Conservation (phyloP, 2,329 filamentous ascomycete species). For the Tolypocladium guangdongense region DNA sequence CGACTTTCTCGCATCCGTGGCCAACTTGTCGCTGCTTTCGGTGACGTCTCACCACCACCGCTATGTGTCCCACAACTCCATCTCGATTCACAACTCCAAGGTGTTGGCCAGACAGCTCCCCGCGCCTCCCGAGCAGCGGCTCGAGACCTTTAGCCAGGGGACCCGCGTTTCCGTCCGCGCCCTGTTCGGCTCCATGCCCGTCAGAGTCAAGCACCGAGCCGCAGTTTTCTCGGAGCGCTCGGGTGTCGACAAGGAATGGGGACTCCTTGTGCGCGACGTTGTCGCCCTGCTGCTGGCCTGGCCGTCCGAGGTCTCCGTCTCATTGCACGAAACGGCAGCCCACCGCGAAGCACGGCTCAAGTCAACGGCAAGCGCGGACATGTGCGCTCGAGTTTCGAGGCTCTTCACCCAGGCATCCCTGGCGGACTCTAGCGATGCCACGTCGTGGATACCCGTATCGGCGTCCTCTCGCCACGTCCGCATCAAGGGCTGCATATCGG, state of each 20-base stretch:
- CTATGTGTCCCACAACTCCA: constrained; percentile 49
- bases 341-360: constrained; percentile 28
- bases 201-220: constrained; percentile 72
- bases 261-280: constrained; percentile 45
- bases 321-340: constrained; percentile 38
- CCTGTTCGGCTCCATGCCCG: constrained; percentile 83
- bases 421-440: constrained; percentile 37
- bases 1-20: constrained; percentile 66
- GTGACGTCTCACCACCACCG: constrained; percentile 60
- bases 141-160: constrained; percentile 51
- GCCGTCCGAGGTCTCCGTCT: constrained; percentile 43
- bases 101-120: constrained; percentile 54
- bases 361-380: constrained; percentile 10
- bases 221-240: constrained; percentile 37
- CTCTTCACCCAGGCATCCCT: constrained; percentile 58
- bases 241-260: constrained; percentile 52
- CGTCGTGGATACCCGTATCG: constrained; percentile 59
- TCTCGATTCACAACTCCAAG: constrained; percentile 61
- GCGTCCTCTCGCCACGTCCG: constrained; percentile 51
- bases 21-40: constrained; percentile 63
- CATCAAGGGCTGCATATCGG: constrained; percentile 61
- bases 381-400: constrained; percentile 21
- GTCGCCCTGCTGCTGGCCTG: constrained; percentile 62
- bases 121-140: constrained; percentile 43
- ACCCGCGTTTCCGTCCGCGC: constrained; percentile 68